A percentile compares a stretch with the other conserved stretches of the same genome.
These are phyloP conservation scores for Berkeleyomyces rouxiae DNA, from an alignment of 2,329 filamentous ascomycete species.

Conservation along the genomic window DNA sequence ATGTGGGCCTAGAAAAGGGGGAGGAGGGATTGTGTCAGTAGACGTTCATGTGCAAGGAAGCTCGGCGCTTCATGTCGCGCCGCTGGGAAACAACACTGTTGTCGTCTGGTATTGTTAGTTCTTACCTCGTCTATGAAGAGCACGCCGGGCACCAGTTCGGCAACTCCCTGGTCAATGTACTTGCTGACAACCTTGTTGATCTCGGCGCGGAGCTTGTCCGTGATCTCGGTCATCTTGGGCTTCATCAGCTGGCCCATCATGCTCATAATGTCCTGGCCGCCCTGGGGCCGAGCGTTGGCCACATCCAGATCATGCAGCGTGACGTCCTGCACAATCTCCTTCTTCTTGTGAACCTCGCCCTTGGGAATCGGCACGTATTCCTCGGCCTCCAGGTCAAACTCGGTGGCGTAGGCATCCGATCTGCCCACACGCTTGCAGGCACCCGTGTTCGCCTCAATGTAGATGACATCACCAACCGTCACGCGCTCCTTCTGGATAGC, in stretches of 20 bases:
- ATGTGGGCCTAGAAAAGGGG: conserved; percentile 56
- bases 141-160: conserved; percentile 93
- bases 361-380: conserved; percentile 98
- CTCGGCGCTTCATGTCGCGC: neutral
- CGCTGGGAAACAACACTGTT: neutral
- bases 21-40: neutral
- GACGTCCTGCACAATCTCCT: conserved; percentile 98
- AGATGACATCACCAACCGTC: conserved; percentile 90
- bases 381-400: conserved; percentile 96
- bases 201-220: conserved; percentile 84
- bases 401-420: conserved; percentile 92
- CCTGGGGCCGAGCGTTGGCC: conserved; percentile 86
- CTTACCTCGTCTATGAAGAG: conserved; percentile 94
- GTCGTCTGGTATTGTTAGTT: neutral
- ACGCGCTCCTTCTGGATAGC: conserved; percentile 98
- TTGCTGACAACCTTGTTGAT: conserved; percentile 99
- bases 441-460: conserved; percentile 97
- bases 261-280: conserved; percentile 98
- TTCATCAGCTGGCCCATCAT: conserved; percentile 99
- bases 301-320: conserved; percentile 93
- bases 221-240: conserved; percentile 98
- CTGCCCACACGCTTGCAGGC: conserved; percentile 93
- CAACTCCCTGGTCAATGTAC: conserved; percentile 96
- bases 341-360: conserved; percentile 99
- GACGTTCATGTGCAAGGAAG: neutral